Evolutionary conservation across 2,329 filamentous ascomycete species (phyloP).

Genomic region (Pseudocercospora pini-densiflorae): DNA sequence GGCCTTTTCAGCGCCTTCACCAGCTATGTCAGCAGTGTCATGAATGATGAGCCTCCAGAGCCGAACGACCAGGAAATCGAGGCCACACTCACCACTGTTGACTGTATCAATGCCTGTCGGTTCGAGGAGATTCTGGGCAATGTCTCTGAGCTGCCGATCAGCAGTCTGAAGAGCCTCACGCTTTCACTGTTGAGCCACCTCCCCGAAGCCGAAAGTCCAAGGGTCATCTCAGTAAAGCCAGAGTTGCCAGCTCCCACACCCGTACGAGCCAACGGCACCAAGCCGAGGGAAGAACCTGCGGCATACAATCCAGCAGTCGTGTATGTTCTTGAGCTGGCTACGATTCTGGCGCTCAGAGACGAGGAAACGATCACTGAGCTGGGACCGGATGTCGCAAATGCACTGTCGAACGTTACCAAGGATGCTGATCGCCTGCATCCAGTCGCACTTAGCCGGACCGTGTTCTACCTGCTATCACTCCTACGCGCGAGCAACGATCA

Average conservation of each 20-base stretch:
- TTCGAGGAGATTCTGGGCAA: constrained; percentile 83
- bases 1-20: constrained; percentile 94
- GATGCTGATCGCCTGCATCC: constrained; percentile 79
- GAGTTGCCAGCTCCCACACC: constrained; percentile 71
- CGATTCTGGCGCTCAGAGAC: constrained; percentile 78
- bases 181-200: constrained; percentile 78
- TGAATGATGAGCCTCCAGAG: constrained; percentile 95
- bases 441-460: constrained; percentile 79
- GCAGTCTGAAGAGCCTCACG: constrained; percentile 66
- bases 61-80: constrained; percentile 97
- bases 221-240: constrained; percentile 88
- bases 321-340: constrained; percentile 90
- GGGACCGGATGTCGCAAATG: constrained; percentile 79
- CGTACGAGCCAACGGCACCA: constrained; percentile 62
- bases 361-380: constrained; percentile 71
- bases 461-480: constrained; percentile 84
- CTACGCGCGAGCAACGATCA: constrained; percentile 86
- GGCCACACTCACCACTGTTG: constrained; percentile 90
- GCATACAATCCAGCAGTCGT: constrained; percentile 84
- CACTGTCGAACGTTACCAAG: constrained; percentile 79
- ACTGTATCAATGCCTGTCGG: constrained; percentile 89
- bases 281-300: constrained; percentile 59
- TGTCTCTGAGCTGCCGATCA: constrained; percentile 69
- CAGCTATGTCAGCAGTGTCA: constrained; percentile 98
- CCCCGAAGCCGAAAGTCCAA: constrained; percentile 76